These are phyloP conservation scores for Paulownia fortunei DNA, from an alignment of 257 asterid genomes.

Conservation along the genomic window DNA sequence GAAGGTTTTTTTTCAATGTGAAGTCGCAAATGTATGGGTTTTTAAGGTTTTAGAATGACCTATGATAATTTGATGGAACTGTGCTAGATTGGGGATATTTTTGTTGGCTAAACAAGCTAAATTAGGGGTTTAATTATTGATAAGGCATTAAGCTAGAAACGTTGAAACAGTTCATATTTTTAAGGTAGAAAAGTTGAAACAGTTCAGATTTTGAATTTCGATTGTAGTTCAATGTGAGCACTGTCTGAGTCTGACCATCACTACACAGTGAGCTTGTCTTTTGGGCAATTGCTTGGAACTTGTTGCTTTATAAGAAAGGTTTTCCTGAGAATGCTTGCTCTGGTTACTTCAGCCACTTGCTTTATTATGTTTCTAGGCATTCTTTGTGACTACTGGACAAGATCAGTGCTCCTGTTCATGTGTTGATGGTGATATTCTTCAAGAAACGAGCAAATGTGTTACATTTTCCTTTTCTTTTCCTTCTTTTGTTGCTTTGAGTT, in stretches of 20 bases:
- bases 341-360: neutral
- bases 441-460: neutral
- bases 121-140: neutral
- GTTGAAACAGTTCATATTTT: neutral
- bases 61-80: neutral
- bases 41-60: neutral
- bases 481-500: neutral
- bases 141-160: neutral
- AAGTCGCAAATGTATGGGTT: neutral
- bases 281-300: neutral
- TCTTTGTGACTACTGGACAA: neutral
- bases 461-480: neutral
- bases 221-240: neutral
- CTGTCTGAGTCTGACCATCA: neutral
- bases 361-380: neutral
- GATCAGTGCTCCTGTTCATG: neutral
- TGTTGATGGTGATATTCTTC: neutral
- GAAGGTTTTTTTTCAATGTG: neutral
- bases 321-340: neutral
- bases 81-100: constrained; percentile 25
- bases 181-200: too few species aligned
- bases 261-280: neutral
- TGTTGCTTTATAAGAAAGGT: neutral
- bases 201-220: neutral
- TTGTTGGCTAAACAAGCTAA: neutral